Percentiles rank a stretch among this genome's conserved stretches.
Evolutionary conservation across 75 land plant species (phyloP).

Genomic region (Pseudotsuga menziesii): DNA sequence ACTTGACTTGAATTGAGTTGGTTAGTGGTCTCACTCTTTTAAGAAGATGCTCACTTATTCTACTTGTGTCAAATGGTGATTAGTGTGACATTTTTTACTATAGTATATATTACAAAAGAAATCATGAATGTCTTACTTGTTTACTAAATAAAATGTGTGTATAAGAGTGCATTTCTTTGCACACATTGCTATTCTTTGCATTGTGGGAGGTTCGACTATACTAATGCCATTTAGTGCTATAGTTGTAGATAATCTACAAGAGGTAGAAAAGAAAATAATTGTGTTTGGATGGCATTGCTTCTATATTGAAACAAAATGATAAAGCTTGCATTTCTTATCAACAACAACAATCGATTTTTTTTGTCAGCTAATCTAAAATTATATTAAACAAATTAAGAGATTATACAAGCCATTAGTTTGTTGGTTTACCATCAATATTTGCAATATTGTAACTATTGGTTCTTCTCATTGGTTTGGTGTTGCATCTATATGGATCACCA

Average conservation of each 20-base stretch:
- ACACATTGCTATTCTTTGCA: neutral
- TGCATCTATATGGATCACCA: too few relatives aligned
- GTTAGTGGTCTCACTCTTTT: too few relatives aligned
- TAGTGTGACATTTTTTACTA: too few relatives aligned
- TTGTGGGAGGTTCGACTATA: slow-evolving; percentile 7
- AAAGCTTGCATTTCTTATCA: neutral
- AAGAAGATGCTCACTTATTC: too few relatives aligned
- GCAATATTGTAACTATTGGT: neutral
- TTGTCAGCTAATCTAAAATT: too few relatives aligned
- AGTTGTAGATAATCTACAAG: neutral
- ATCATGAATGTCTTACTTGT: neutral
- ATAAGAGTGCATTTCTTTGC: neutral
- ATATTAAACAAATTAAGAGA: too few relatives aligned
- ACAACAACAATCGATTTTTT: too few relatives aligned
- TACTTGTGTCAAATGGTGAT: too few relatives aligned
- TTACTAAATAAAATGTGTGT: neutral
- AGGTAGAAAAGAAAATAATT: neutral
- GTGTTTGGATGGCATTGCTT: too few relatives aligned
- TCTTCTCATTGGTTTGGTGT: neutral
- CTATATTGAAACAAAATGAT: neutral
- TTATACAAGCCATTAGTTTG: too few relatives aligned
- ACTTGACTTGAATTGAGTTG: too few relatives aligned
- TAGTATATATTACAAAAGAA: too few relatives aligned
- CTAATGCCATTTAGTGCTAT: neutral
- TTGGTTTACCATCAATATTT: neutral